Conservation (phyloP, 225 moss, liverwort and hornwort species). For the Anthoceros angustus region DNA sequence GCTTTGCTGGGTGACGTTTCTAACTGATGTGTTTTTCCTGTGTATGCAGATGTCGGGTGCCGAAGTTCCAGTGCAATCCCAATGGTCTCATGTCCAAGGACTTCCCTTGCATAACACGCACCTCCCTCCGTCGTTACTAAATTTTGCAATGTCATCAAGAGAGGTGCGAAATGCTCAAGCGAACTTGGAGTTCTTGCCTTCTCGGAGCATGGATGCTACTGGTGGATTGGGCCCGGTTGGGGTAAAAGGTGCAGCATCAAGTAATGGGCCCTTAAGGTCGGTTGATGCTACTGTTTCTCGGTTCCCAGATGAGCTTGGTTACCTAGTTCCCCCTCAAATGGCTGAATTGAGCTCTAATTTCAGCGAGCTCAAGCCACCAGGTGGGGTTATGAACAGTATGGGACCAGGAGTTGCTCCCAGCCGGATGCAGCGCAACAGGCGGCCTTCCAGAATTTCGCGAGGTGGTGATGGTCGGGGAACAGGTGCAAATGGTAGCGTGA, state of each 20-base stretch:
- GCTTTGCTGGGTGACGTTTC: background rate
- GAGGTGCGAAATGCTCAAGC: conserved; percentile 37
- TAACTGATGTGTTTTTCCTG: conserved; percentile 17
- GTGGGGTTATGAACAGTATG: conserved; percentile 18
- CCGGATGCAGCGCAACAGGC: conserved; percentile 71
- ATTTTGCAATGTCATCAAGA: conserved; percentile 66
- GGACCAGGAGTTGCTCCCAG: conserved; percentile 18
- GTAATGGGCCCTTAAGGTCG: conserved; percentile 52
- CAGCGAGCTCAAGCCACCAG: conserved; percentile 40
- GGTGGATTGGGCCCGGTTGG: conserved; percentile 63
- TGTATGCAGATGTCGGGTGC: conserved; percentile 62
- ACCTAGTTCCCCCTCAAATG: conserved; percentile 59
- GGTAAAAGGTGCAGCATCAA: conserved; percentile 34
- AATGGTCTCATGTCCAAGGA: conserved; percentile 86
- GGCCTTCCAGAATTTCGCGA: conserved; percentile 63
- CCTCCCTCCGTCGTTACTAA: conserved; percentile 56
- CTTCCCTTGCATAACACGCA: conserved; percentile 55
- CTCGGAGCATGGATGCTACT: conserved; percentile 61
- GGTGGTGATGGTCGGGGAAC: conserved; percentile 47
- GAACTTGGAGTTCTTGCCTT: conserved; percentile 18
- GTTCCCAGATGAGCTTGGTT: conserved; percentile 98
- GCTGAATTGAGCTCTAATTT: conserved; percentile 49
- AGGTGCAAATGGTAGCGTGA: conserved; percentile 44
- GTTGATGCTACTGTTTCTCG: conserved; percentile 76
- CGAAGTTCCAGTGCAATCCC: conserved; percentile 57